phyloP scores from a whole-genome alignment of 768 basidiomycete species.

The Sporobolomyces phaffii region DNA sequence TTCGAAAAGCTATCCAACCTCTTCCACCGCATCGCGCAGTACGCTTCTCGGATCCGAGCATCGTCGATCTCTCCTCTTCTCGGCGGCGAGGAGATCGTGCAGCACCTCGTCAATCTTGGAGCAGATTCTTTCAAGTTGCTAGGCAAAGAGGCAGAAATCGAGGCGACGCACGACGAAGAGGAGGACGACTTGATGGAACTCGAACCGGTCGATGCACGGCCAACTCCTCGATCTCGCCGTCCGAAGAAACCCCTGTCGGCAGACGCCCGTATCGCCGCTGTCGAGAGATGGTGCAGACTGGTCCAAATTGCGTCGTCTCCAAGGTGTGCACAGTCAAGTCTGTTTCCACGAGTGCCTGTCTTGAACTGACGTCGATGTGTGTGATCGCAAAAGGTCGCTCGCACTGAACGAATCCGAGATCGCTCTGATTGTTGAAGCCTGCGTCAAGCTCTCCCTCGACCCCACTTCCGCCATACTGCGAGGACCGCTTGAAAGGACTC shows the following conservation, averaged over 20 bases:
- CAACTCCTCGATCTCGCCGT: background rate
- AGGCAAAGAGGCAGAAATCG: background rate
- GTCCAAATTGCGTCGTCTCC: background rate
- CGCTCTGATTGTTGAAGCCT: background rate
- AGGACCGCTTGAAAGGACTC: background rate
- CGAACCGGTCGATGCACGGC: background rate
- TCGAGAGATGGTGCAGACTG: constrained; percentile 8
- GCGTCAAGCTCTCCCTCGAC: constrained; percentile 18
- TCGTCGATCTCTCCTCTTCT: background rate
- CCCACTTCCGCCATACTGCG: background rate
- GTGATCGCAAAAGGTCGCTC: too few species aligned
- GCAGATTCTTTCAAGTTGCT: background rate
- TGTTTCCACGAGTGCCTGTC: background rate
- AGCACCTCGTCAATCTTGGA: background rate
- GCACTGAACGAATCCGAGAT: background rate
- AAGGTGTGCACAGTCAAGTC: too few species aligned
- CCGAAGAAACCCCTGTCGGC: background rate
- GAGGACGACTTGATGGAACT: background rate
- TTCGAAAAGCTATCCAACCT: background rate
- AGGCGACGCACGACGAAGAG: background rate
- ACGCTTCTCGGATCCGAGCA: background rate
- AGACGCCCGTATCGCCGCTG: background rate
- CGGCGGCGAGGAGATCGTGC: background rate
- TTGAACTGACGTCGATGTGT: too few species aligned
- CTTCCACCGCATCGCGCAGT: background rate